Evolutionary conservation across 2,329 filamentous ascomycete genomes (phyloP).

Genomic region (Penicillium palitans): DNA sequence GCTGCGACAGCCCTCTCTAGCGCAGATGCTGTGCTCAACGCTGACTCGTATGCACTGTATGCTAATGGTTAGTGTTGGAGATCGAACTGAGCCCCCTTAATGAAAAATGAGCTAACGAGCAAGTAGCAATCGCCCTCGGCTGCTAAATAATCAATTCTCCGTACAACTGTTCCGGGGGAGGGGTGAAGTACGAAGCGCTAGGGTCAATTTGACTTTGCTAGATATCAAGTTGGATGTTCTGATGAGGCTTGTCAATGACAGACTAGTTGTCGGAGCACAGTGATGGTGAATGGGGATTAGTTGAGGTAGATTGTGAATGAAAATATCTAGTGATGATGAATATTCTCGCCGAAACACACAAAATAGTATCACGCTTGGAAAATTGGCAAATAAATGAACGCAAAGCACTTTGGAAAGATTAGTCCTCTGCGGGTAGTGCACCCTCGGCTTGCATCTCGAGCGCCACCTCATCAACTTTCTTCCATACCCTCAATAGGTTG

Average conservation of each 20-base stretch:
- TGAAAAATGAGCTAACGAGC: slow-evolving; percentile 1
- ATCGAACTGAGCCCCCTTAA: background rate
- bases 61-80: too few species aligned
- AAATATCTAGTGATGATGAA: background rate
- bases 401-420: slow-evolving; percentile 15
- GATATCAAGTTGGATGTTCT: background rate
- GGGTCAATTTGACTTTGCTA: background rate
- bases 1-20: too few species aligned
- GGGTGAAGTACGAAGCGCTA: background rate
- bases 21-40: too few species aligned
- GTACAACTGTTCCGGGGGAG: background rate
- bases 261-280: background rate
- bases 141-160: slow-evolving; percentile 11
- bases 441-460: slow-evolving; percentile 62
- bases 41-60: too few species aligned
- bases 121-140: slow-evolving; percentile 20
- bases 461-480: slow-evolving; percentile 71
- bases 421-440: slow-evolving; percentile 48
- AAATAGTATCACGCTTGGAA: background rate
- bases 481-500: slow-evolving; percentile 84
- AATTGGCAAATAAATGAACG: background rate
- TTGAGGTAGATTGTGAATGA: background rate
- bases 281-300: background rate
- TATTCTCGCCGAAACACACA: background rate
- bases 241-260: background rate